A percentile compares a stretch with the other conserved stretches of the same genome.
Evolutionary conservation across 495 filamentous ascomycete species (phyloP).

Genomic region (Evernia prunastri): DNA sequence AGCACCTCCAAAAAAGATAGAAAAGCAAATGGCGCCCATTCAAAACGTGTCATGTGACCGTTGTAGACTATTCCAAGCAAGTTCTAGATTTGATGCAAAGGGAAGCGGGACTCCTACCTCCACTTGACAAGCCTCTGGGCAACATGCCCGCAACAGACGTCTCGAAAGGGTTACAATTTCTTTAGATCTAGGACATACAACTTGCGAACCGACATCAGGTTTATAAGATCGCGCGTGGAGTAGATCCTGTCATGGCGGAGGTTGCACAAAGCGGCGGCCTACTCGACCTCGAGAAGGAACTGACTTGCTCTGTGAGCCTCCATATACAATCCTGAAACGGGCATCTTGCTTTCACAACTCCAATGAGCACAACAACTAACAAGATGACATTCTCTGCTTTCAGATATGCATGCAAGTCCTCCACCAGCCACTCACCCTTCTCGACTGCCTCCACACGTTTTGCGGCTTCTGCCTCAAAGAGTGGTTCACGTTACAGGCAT

Average conservation of each 20-base stretch:
- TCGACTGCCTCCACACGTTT: conserved; percentile 96
- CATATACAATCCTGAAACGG: conserved; percentile 4
- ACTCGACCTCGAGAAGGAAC: conserved; percentile 75
- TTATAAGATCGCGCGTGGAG: neutral
- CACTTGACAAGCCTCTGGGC: neutral
- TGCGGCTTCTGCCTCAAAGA: conserved; percentile 91
- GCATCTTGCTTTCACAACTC: neutral
- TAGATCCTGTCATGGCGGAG: conserved; percentile 31
- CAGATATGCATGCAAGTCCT: conserved; percentile 96
- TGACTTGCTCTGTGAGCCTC: conserved; percentile 79
- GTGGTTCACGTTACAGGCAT: conserved; percentile 72
- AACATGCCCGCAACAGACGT: neutral
- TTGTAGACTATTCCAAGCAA: neutral
- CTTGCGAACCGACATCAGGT: neutral
- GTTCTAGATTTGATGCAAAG: neutral
- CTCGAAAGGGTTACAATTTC: neutral
- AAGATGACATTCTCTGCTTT: conserved; percentile 13
- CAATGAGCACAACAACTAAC: neutral
- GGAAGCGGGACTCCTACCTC: neutral
- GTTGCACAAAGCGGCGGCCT: conserved; percentile 28
- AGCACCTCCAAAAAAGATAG: neutral
- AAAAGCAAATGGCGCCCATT: neutral
- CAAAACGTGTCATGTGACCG: neutral
- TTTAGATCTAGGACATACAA: neutral
- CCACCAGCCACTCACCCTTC: conserved; percentile 88